A percentile compares a stretch with the other conserved stretches of the same genome.
Conservation (phyloP, 78 protist species). For the Planoprotostelium fungivorum region DNA sequence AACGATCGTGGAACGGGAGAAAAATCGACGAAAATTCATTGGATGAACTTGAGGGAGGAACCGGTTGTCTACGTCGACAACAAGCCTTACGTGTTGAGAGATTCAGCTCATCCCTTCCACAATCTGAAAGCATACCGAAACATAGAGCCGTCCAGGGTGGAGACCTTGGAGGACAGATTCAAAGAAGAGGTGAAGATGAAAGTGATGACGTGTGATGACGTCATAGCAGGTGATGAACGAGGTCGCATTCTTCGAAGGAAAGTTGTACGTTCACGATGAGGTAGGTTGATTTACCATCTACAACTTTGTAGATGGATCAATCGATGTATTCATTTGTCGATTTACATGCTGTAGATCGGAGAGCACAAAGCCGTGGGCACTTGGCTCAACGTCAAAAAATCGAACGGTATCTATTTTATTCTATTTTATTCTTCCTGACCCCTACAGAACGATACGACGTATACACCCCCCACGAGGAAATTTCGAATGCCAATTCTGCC, state of each 20-base stretch:
- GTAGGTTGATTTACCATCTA: neutral
- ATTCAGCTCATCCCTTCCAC: neutral
- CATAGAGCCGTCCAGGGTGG: neutral
- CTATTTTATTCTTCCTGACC: neutral
- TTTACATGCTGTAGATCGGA: too few relatives aligned
- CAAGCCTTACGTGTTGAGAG: neutral
- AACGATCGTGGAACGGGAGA: too few relatives aligned
- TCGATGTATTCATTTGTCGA: too few relatives aligned
- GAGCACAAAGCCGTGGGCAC: neutral
- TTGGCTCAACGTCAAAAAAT: neutral
- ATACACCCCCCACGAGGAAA: neutral
- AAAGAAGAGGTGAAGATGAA: neutral
- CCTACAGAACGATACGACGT: neutral
- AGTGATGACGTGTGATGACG: too few relatives aligned
- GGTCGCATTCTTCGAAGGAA: neutral
- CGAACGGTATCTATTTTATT: neutral
- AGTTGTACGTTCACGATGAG: neutral
- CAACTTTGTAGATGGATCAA: too few relatives aligned
- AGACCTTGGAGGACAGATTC: slow-evolving; percentile 3
- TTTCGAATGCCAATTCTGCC: neutral
- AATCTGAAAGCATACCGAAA: slow-evolving; percentile 2
- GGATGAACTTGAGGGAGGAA: slow-evolving; percentile 19
- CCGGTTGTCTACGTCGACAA: slow-evolving; percentile 11
- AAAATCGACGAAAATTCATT: neutral
- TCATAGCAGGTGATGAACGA: slow-evolving; percentile 2